Conservation (phyloP, 116 monocot genomes). For the Phalaenopsis hybrid region DNA sequence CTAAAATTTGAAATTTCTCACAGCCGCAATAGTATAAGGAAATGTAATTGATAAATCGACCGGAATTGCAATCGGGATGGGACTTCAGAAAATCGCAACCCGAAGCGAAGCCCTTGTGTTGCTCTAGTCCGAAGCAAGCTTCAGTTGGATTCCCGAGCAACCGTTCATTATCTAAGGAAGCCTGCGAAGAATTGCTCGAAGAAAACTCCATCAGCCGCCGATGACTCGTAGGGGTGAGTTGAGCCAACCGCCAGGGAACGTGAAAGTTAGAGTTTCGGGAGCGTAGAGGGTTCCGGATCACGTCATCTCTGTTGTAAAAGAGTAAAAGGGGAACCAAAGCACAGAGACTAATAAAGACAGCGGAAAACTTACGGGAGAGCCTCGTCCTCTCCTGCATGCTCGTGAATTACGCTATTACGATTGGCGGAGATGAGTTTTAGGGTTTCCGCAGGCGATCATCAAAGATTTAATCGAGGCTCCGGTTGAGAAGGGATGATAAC, state of each 20-base stretch:
- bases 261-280: slow-evolving; percentile 11
- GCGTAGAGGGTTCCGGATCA: slow-evolving; percentile 26
- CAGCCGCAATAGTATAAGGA: slow-evolving; percentile 82
- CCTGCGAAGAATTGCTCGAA: slow-evolving; percentile 18
- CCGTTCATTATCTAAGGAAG: slow-evolving; percentile 6
- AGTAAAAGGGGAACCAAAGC: slow-evolving; percentile 41
- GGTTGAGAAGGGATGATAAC: background rate
- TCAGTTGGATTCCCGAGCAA: slow-evolving; percentile 17
- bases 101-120: slow-evolving; percentile 41
- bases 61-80: slow-evolving; percentile 53
- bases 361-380: slow-evolving; percentile 13
- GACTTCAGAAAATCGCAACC: slow-evolving; percentile 72
- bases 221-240: background rate
- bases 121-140: slow-evolving; percentile 38
- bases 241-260: background rate
- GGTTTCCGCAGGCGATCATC: background rate
- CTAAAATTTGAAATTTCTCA: slow-evolving; percentile 40
- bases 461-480: background rate
- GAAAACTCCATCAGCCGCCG: slow-evolving; percentile 32
- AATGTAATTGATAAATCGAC: slow-evolving; percentile 77
- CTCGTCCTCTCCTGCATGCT: slow-evolving; percentile 7
- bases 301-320: slow-evolving; percentile 37
- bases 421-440: background rate
- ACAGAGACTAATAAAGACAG: slow-evolving; percentile 19
- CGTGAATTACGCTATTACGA: background rate